Conservation (phyloP, 2,329 filamentous ascomycete species). For the Xylaria sp. region DNA sequence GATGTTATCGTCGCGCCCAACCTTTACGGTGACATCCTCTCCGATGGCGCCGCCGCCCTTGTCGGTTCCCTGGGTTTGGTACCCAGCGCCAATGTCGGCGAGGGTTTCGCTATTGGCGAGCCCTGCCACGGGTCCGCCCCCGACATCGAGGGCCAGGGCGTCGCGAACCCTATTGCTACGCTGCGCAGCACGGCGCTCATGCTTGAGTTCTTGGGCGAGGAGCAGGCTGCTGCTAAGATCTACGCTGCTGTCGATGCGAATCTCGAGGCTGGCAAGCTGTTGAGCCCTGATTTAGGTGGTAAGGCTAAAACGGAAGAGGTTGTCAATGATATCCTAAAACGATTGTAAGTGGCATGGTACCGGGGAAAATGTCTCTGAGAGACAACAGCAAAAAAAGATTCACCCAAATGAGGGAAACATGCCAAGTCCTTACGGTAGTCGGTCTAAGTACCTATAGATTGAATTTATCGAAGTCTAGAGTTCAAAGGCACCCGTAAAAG, state of each 20-base stretch:
- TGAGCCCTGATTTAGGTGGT: constrained; percentile 92
- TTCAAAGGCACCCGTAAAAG: neutral
- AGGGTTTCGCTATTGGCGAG: constrained; percentile 95
- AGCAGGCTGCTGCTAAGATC: constrained; percentile 86
- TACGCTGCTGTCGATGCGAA: constrained; percentile 93
- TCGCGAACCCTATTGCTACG: constrained; percentile 97
- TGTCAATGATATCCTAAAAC: constrained; percentile 84
- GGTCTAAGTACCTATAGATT: neutral
- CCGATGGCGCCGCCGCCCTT: constrained; percentile 92
- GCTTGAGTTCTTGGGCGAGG: constrained; percentile 94
- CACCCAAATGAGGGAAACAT: neutral
- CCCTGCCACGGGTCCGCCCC: constrained; percentile 96
- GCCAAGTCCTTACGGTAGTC: neutral
- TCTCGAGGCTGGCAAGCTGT: constrained; percentile 80
- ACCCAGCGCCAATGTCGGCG: constrained; percentile 93
- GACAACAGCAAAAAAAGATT: neutral
- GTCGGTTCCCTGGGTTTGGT: constrained; percentile 93
- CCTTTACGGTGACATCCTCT: constrained; percentile 96
- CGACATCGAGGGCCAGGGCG: constrained; percentile 90
- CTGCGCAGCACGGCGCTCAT: constrained; percentile 90
- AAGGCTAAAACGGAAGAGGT: constrained; percentile 87
- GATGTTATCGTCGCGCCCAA: constrained; percentile 98
- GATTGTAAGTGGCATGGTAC: constrained; percentile 65
- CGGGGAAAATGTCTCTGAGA: neutral
- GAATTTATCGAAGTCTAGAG: neutral